Evolutionary conservation across 768 basidiomycete species (phyloP).

Genomic region (Cubamyces sp.): DNA sequence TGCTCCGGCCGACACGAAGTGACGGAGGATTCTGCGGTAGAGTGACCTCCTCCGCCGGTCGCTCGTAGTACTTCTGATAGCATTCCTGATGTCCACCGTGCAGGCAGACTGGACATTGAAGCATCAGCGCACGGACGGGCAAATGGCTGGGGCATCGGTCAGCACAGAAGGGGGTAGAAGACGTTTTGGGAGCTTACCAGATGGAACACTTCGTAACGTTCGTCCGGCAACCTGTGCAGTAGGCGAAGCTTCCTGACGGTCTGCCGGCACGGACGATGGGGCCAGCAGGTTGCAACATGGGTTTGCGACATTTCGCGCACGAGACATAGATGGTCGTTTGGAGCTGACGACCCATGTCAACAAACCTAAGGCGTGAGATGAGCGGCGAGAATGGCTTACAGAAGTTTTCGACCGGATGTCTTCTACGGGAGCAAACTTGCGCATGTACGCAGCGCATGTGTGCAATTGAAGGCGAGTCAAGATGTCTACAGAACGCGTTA

Average conservation of each 20-base stretch:
- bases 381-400: slow-evolving; percentile 41
- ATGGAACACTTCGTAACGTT: slow-evolving; percentile 62
- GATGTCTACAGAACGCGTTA: slow-evolving; percentile 50
- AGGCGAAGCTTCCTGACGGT: slow-evolving; percentile 49
- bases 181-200: slow-evolving; percentile 53
- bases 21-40: slow-evolving; percentile 3
- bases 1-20: slow-evolving; percentile 25
- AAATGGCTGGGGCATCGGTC: slow-evolving; percentile 56
- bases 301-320: slow-evolving; percentile 72
- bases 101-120: slow-evolving; percentile 75
- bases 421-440: slow-evolving; percentile 61
- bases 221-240: slow-evolving; percentile 59
- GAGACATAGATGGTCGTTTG: slow-evolving; percentile 73
- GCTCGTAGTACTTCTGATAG: slow-evolving; percentile 69
- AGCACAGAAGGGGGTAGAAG: neutral
- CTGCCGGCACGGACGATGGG: slow-evolving; percentile 29
- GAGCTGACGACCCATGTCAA: slow-evolving; percentile 45
- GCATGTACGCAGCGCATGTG: slow-evolving; percentile 72
- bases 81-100: slow-evolving; percentile 86
- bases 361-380: neutral
- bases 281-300: slow-evolving; percentile 43
- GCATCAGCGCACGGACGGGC: slow-evolving; percentile 70
- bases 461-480: slow-evolving; percentile 64
- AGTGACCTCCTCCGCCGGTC: slow-evolving; percentile 37
- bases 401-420: slow-evolving; percentile 56